Conservation (phyloP, 495 filamentous ascomycete genomes). For the Xylaria acuta region DNA sequence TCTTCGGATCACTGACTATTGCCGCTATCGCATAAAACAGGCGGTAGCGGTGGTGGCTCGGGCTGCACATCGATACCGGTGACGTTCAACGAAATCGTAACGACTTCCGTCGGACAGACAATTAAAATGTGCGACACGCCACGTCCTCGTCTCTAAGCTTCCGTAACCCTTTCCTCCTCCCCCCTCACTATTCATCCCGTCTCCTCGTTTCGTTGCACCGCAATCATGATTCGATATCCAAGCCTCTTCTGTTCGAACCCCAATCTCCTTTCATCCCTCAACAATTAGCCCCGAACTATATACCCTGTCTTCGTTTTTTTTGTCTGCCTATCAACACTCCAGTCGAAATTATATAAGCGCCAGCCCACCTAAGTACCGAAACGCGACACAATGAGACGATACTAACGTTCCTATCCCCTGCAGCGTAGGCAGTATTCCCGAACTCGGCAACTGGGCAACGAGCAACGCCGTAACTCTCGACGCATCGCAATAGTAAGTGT, state of each 20-base stretch:
- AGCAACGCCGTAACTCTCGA: slow-evolving; percentile 56
- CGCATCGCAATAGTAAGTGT: slow-evolving; percentile 53
- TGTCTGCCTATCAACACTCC: background rate
- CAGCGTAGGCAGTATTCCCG: slow-evolving; percentile 60
- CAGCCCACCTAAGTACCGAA: background rate
- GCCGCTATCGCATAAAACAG: background rate
- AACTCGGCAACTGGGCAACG: slow-evolving; percentile 65
- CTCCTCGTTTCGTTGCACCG: background rate
- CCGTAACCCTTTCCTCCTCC: background rate
- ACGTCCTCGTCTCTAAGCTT: slow-evolving; percentile 1
- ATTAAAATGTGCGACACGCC: slow-evolving; percentile 17
- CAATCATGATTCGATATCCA: too few relatives aligned
- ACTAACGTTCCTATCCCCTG: slow-evolving; percentile 34
- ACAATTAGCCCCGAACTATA: background rate
- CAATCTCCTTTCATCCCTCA: background rate
- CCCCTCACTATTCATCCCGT: background rate
- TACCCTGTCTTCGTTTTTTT: background rate
- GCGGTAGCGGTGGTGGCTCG: background rate
- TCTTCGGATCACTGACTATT: slow-evolving; percentile 5
- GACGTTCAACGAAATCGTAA: slow-evolving; percentile 24
- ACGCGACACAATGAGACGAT: background rate
- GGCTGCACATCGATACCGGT: slow-evolving; percentile 11
- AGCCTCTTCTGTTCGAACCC: too few relatives aligned
- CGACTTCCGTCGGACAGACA: slow-evolving; percentile 16
- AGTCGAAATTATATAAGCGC: background rate